A percentile compares a stretch with the other conserved stretches of the same genome.
These are phyloP conservation scores for Eucalyptus erythrocorys DNA, from an alignment of 345 rosid genomes.

Conservation along the genomic window DNA sequence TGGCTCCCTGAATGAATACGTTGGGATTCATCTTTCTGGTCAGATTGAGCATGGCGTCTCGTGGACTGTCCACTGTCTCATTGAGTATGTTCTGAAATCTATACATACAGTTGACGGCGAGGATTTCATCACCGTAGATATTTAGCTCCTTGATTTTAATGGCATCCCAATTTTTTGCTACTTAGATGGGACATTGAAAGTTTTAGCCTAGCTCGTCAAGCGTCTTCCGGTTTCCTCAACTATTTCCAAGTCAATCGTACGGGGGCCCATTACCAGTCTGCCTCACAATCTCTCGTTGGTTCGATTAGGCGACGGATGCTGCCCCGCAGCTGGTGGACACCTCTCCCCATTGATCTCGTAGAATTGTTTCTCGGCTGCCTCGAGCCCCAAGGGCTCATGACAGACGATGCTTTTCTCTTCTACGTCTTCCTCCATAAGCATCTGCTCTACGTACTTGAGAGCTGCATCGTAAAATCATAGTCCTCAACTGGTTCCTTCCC, in stretches of 20 bases:
- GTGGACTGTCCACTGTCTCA: neutral
- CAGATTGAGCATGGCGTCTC: neutral
- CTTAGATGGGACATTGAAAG: neutral
- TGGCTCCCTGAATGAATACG: neutral
- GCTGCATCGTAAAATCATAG: constrained; percentile 40
- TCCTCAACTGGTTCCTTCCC: constrained; percentile 8
- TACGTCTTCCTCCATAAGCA: constrained; percentile 58
- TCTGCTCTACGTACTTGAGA: constrained; percentile 31
- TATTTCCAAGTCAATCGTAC: neutral
- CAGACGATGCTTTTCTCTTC: constrained; percentile 38
- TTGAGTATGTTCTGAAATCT: neutral
- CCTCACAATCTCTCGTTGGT: neutral
- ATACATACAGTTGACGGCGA: neutral
- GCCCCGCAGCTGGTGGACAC: constrained; percentile 15
- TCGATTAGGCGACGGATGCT: neutral
- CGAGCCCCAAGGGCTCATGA: constrained; percentile 44
- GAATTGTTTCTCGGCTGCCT: constrained; percentile 37
- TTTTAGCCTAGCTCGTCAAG: neutral
- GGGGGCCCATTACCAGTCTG: neutral
- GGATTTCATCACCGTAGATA: neutral
- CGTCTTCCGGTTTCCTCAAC: neutral
- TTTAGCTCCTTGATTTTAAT: neutral
- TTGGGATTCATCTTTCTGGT: neutral
- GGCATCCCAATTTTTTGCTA: neutral
- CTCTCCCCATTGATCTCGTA: constrained; percentile 44